A percentile compares a stretch with the other conserved stretches of the same genome.
Conservation (phyloP, 208 protist genomes). For the Leishmania tarentolae region DNA sequence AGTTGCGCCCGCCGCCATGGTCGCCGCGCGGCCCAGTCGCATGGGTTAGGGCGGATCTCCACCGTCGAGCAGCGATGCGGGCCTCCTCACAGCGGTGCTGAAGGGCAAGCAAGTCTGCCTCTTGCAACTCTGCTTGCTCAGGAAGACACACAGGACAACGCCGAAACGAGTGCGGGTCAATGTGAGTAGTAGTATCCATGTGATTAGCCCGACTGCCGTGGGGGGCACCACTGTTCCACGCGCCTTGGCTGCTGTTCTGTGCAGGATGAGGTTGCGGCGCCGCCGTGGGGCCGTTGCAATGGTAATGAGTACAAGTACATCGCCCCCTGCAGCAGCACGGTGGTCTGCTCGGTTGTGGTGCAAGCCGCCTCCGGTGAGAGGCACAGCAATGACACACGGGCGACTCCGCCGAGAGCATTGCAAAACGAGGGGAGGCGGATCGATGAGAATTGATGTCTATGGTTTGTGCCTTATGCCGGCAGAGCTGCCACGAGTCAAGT, state of each 20-base stretch:
- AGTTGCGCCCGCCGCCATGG: constrained; percentile 4
- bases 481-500: background rate
- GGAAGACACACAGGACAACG: constrained; percentile 54
- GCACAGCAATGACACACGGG: constrained; percentile 9
- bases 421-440: background rate
- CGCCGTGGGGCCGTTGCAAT: constrained; percentile 4
- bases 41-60: constrained; percentile 8
- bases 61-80: constrained; percentile 40
- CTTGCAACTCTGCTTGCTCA: constrained; percentile 59
- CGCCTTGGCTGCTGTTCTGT: background rate
- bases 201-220: background rate
- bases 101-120: constrained; percentile 55
- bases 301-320: constrained; percentile 39
- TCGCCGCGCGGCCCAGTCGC: constrained; percentile 16
- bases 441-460: background rate
- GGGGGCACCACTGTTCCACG: background rate
- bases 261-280: background rate
- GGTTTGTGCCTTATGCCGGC: background rate
- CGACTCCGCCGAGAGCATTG: constrained; percentile 12
- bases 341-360: constrained; percentile 4
- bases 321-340: constrained; percentile 65
- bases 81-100: constrained; percentile 50
- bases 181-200: background rate
- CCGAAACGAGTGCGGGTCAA: constrained; percentile 7
- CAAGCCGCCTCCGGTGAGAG: background rate